Base-by-base conservation (phyloP, 805 yeast species). In the Huiozyma naganishii region DNA sequence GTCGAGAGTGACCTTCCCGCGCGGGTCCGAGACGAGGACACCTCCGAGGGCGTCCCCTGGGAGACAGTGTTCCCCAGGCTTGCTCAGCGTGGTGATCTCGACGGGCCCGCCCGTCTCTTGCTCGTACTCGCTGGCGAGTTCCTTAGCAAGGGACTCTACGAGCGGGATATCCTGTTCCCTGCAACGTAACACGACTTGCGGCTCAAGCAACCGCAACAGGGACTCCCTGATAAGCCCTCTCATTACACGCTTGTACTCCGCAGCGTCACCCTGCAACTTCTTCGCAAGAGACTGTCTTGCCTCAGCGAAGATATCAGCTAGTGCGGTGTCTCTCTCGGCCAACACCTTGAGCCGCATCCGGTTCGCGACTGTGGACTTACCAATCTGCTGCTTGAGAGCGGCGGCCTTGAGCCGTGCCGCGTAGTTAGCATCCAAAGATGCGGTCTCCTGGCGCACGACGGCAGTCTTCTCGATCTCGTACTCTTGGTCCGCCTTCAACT, bases 401-500 rank as follows among this genome's bases (percentile, higher is more conserved):
- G 95, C 89, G 67, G 90, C 92, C 46, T 77, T 79, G 67, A 92
- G 90, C 64, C 89, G 95, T 44, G 89, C 72, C 52, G 68, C 68
- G 39, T 94, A 96, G 60, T 89, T 69, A 13, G 80, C 69, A 64
- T 92, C 98, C 54, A 92, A 87, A 42, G 89, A 78, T 41, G 92
- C 81, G 45, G 83, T 83, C 68, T 92, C 98, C 10, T 87, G 75
- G 60, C 97, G 85, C 46, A 92, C 97, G 57, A 87, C 78, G 41
- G 87, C 89, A 51, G 92, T 73, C 65, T 77, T 83, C 67, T 98
- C 99, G 37, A 94, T 83, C 63, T 92, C 99, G 59, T 74, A 83
- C 66, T 88, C 97, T 73, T 92, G 99, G 64, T 94, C 95, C 37
- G 97, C 96, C 72, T 92, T 94, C 58, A 92, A 73, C 64, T 76